phyloP scores from a whole-genome alignment of 2,329 filamentous ascomycete species.

The Fusarium napiforme region DNA sequence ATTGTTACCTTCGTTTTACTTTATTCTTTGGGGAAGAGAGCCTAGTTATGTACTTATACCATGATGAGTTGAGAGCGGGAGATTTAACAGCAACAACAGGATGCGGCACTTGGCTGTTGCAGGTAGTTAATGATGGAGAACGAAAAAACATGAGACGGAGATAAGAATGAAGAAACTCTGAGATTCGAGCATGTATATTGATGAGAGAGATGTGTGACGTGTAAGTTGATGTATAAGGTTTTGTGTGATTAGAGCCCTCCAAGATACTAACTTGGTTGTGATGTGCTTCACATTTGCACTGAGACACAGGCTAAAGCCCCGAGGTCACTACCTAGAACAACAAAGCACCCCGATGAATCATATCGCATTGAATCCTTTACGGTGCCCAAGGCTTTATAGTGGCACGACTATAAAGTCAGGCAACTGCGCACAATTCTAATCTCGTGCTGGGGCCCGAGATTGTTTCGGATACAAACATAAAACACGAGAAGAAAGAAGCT shows the following conservation, averaged over 20 bases:
- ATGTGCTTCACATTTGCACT: background rate
- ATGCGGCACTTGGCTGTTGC: slow-evolving; percentile 5
- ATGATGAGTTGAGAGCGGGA: slow-evolving; percentile 21
- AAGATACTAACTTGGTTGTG: background rate
- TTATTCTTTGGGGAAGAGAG: slow-evolving; percentile 14
- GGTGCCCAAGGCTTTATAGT: background rate
- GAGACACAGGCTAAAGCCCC: background rate
- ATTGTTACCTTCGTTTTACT: slow-evolving; percentile 16
- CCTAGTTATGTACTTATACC: slow-evolving; percentile 33
- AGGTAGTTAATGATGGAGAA: slow-evolving; percentile 33
- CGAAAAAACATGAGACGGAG: slow-evolving; percentile 15
- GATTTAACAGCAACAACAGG: slow-evolving; percentile 4
- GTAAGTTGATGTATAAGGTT: background rate
- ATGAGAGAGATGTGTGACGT: background rate
- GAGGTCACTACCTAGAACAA: background rate
- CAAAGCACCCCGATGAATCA: background rate
- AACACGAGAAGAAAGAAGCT: slow-evolving; percentile 11
- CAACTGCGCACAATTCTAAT: background rate
- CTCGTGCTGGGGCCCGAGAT: slow-evolving; percentile 16
- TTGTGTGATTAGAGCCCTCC: background rate
- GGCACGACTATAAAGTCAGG: background rate
- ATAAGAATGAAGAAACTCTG: slow-evolving; percentile 26
- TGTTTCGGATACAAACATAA: slow-evolving; percentile 26
- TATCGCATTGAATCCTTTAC: background rate
- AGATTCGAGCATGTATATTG: background rate